These are phyloP conservation scores for Heracleum sosnowskyi DNA, from an alignment of 129 eudicot genomes.

Conservation along the genomic window DNA sequence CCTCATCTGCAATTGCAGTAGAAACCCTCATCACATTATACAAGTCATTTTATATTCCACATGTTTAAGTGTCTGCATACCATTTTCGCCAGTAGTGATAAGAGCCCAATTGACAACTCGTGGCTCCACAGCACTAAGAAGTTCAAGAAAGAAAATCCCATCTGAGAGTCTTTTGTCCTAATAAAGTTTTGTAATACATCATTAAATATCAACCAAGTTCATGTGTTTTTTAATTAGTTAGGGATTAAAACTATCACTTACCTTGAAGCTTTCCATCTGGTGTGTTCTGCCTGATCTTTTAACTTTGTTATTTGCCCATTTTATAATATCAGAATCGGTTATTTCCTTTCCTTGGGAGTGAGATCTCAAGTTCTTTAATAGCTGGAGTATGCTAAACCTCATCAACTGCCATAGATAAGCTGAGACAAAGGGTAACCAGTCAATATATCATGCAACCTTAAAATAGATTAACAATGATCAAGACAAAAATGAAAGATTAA, in stretches of 20 bases:
- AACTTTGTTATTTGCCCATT: constrained; percentile 89
- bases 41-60: background rate
- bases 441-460: background rate
- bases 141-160: constrained; percentile 82
- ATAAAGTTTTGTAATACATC: background rate
- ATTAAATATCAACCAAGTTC: constrained; percentile 5
- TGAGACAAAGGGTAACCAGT: constrained; percentile 14
- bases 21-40: background rate
- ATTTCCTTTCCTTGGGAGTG: constrained; percentile 80
- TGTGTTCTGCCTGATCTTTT: constrained; percentile 26
- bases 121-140: constrained; percentile 76
- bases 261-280: constrained; percentile 91
- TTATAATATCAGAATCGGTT: constrained; percentile 63
- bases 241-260: constrained; percentile 2
- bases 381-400: constrained; percentile 79
- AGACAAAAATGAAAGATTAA: background rate
- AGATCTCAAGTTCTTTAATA: constrained; percentile 66
- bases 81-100: constrained; percentile 72
- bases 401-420: constrained; percentile 91
- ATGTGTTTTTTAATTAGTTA: background rate
- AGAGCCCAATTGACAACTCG: constrained; percentile 90
- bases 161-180: constrained; percentile 72
- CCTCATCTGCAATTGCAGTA: constrained; percentile 61
- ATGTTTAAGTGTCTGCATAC: constrained; percentile 26
- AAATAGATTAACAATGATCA: background rate